Evolutionary conservation across 768 basidiomycete genomes (phyloP).

Genomic region (Russula sp.): DNA sequence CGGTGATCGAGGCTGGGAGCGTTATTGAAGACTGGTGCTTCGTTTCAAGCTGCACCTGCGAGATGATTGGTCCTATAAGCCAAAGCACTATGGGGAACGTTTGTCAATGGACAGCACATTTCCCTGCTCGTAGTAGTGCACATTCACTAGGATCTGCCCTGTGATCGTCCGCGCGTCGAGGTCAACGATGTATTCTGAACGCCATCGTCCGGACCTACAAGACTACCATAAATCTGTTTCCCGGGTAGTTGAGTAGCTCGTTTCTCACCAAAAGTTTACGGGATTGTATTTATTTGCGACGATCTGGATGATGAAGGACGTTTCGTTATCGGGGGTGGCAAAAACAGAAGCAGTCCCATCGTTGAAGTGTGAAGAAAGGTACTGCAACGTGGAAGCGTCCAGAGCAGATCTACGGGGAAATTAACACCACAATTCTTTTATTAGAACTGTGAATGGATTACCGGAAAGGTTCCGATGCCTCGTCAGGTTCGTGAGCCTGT

Average conservation of each 20-base stretch:
- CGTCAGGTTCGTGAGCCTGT: slow-evolving; percentile 51
- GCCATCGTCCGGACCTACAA: slow-evolving; percentile 89
- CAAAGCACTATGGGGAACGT: neutral
- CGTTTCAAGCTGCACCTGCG: slow-evolving; percentile 84
- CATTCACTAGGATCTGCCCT: slow-evolving; percentile 74
- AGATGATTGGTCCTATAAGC: neutral
- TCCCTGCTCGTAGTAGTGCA: slow-evolving; percentile 98
- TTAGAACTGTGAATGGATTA: slow-evolving; percentile 28
- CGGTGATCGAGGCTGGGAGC: slow-evolving; percentile 50
- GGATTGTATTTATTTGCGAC: slow-evolving; percentile 98
- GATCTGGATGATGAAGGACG: slow-evolving; percentile 62
- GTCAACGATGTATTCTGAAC: slow-evolving; percentile 77
- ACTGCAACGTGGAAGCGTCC: slow-evolving; percentile 56
- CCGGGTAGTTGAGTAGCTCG: neutral
- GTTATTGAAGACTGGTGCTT: slow-evolving; percentile 58
- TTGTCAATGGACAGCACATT: slow-evolving; percentile 47
- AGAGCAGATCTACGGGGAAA: slow-evolving; percentile 50
- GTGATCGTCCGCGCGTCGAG: slow-evolving; percentile 50
- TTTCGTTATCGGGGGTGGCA: slow-evolving; percentile 38
- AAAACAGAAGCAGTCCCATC: slow-evolving; percentile 75
- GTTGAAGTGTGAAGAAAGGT: slow-evolving; percentile 75
- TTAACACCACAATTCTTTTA: neutral
- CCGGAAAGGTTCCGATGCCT: slow-evolving; percentile 72
- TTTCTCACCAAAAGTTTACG: slow-evolving; percentile 75
- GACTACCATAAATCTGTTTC: neutral